These are phyloP conservation scores for Dysphania ambrosioides DNA, from an alignment of 148 eudicot genomes.

Conservation along the genomic window DNA sequence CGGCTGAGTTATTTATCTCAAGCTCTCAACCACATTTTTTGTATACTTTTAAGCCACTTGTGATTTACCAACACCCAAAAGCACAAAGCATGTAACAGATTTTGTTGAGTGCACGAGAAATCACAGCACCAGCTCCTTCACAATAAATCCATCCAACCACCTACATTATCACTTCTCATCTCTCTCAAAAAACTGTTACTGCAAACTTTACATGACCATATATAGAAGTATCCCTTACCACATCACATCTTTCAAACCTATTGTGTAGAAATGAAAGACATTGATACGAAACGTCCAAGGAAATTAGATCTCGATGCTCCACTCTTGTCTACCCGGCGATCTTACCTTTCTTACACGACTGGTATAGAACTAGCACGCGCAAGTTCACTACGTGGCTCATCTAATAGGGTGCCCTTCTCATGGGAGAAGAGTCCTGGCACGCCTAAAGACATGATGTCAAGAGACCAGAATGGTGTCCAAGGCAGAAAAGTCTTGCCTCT, in stretches of 20 bases:
- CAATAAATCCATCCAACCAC: constrained; percentile 18
- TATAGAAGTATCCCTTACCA: neutral
- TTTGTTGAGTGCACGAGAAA: constrained; percentile 23
- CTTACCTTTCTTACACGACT: constrained; percentile 13
- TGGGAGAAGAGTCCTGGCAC: constrained; percentile 75
- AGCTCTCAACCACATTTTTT: constrained; percentile 18
- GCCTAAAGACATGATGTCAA: constrained; percentile 38
- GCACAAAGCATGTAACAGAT: constrained; percentile 4
- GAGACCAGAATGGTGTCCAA: neutral
- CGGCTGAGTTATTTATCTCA: constrained; percentile 3
- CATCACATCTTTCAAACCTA: neutral
- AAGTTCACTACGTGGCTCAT: constrained; percentile 23
- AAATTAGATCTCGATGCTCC: constrained; percentile 60
- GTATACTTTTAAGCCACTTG: constrained; percentile 13
- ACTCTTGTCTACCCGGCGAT: constrained; percentile 51
- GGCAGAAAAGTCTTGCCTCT: constrained; percentile 34
- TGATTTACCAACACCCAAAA: constrained; percentile 15
- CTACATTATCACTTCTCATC: neutral
- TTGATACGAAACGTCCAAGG: constrained; percentile 32
- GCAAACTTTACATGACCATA: neutral
- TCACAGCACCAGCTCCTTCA: constrained; percentile 11
- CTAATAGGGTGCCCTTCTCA: constrained; percentile 63
- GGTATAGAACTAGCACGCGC: constrained; percentile 7
- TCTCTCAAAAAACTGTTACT: neutral
- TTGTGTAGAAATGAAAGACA: constrained; percentile 17